Base-by-base conservation (phyloP, 768 basidiomycete genomes). In the Panaeolus papilionaceus region DNA sequence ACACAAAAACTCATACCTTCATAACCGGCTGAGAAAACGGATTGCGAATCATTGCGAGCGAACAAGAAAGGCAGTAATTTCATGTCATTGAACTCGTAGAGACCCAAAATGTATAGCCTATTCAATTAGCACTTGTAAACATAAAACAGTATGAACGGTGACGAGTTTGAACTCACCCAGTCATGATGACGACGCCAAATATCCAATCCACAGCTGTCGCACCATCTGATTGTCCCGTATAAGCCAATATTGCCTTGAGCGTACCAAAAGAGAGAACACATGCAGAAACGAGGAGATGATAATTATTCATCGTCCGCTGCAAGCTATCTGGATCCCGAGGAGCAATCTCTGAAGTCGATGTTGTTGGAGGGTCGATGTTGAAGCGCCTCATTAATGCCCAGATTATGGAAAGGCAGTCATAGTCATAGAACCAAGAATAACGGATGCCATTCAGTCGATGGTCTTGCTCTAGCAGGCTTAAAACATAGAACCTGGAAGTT, bases 171-270 rank as follows among this genome's bases (percentile, higher is more conserved):
- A 58, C 54, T 12, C 16, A 58, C 54, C 33, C n/a, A 4, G 28
- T 16, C 4, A 28, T n/a, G 14, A 58, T 28, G 6, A 28, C 54
- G 4, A 33, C 54, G 12, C 54, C 54, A 23, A 37, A 58, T 12
- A 58, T 58, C 54, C 54, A 58, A 58, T 58, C 54, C 54, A 58
- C 4, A 58, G 54, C 54, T 37, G 54, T 58, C 6, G 26, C 54
- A 6, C 54, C 54, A 16, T 28, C 11, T 12, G 28, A 33, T 28
- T 12, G 7, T 4, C 28, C 54, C 1, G 6, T 9, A 23, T 58
- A 58, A 3, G 28, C 16, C 4, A 58, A 16, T 14, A 10, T n/a
- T 1, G 54, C 54, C 14, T 58, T 58, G 14, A 33, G 3, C 54
- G 33, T 58, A 4, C 54, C 54, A 6, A 37, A 58, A 3, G 54